phyloP scores from a whole-genome alignment of 306 rosid species.

The Sophora flavescens region DNA sequence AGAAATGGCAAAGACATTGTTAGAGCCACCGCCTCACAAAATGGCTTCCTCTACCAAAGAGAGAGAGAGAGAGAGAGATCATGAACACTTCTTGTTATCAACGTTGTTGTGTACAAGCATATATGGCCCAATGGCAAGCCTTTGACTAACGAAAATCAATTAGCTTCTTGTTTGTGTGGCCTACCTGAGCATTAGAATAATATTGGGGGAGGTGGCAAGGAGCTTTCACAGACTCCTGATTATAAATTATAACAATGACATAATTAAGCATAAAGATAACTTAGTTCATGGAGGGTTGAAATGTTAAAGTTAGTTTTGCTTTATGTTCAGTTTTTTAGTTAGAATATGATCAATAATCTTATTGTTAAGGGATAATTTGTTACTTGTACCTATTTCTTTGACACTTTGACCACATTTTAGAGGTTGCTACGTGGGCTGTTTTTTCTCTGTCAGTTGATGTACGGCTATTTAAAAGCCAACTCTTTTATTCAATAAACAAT shows the following conservation, averaged over 20 bases:
- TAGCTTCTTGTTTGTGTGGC: constrained; percentile 33
- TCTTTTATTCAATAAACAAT: too few relatives aligned
- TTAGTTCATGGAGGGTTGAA: constrained; percentile 1
- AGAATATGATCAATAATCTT: too few relatives aligned
- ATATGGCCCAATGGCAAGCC: constrained; percentile 22
- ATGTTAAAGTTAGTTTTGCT: too few relatives aligned
- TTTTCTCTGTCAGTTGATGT: too few relatives aligned
- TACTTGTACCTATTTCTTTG: too few relatives aligned
- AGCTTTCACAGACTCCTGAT: constrained; percentile 38
- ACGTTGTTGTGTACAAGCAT: constrained; percentile 12
- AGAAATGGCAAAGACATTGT: constrained; percentile 55
- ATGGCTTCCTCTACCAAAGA: background rate
- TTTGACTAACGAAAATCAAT: background rate
- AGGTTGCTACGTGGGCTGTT: too few relatives aligned
- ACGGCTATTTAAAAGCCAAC: too few relatives aligned
- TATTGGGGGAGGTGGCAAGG: constrained; percentile 33
- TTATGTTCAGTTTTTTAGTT: too few relatives aligned
- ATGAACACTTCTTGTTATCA: constrained; percentile 41
- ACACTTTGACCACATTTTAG: too few relatives aligned
- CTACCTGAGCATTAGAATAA: constrained; percentile 38
- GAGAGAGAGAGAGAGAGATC: background rate
- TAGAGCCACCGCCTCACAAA: background rate
- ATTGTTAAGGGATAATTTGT: too few relatives aligned
- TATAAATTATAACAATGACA: background rate
- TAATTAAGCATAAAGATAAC: constrained; percentile 40